These are phyloP conservation scores for Torrubiella hemipterigena DNA, from an alignment of 2,329 filamentous ascomycete genomes.

Conservation along the genomic window DNA sequence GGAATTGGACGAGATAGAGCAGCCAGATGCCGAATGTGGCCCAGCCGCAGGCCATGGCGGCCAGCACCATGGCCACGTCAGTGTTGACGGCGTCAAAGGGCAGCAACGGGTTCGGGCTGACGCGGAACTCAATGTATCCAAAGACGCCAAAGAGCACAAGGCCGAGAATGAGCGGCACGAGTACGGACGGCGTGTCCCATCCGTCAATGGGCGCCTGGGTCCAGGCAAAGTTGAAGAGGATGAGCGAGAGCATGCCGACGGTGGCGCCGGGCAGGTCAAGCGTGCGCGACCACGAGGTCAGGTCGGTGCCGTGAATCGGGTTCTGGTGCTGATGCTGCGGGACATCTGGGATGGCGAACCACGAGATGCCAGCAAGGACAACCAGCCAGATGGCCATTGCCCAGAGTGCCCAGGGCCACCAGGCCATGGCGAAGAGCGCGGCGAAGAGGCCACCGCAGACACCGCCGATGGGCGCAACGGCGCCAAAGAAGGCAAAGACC, in stretches of 20 bases:
- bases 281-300: conserved; percentile 7
- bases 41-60: conserved; percentile 36
- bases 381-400: conserved; percentile 16
- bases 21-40: conserved; percentile 34
- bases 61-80: conserved; percentile 35
- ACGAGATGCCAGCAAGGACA: conserved; percentile 13
- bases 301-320: too few relatives aligned
- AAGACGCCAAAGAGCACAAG: conserved; percentile 38
- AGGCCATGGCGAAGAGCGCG: conserved; percentile 17
- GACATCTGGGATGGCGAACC: conserved; percentile 9
- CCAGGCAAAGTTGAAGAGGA: conserved; percentile 51
- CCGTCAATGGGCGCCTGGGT: conserved; percentile 46
- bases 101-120: conserved; percentile 35
- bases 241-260: conserved; percentile 35
- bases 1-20: conserved; percentile 33
- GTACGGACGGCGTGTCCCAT: conserved; percentile 41
- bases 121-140: conserved; percentile 36
- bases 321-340: conserved; percentile 3
- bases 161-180: conserved; percentile 41
- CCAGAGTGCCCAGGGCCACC: conserved; percentile 33
- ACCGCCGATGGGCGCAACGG: conserved; percentile 18
- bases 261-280: conserved; percentile 22
- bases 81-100: conserved; percentile 36
- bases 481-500: conserved; percentile 22
- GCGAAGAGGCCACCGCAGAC: conserved; percentile 16